Evolutionary conservation across 306 rosid species (phyloP).

Genomic region (Cicer cuneatum): DNA sequence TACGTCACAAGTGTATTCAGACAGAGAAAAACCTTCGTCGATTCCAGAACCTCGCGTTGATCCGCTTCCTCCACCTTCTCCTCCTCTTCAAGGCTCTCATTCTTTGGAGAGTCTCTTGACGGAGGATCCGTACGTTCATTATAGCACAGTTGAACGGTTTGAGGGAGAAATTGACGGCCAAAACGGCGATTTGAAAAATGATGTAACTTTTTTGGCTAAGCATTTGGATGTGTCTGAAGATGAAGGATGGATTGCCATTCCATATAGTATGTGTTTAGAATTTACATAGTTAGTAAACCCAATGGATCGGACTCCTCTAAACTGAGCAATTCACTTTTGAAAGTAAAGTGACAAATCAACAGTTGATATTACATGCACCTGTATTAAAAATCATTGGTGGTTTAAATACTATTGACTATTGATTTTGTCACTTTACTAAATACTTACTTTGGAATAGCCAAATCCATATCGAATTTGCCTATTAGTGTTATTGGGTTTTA

Average conservation of each 20-base stretch:
- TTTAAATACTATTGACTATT: too few relatives aligned
- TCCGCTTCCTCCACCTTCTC: conserved; percentile 33
- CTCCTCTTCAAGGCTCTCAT: conserved; percentile 25
- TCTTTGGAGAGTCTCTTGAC: conserved; percentile 70
- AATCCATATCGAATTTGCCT: too few relatives aligned
- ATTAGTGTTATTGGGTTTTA: too few relatives aligned
- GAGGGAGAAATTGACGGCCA: conserved; percentile 59
- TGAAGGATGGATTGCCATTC: conserved; percentile 92
- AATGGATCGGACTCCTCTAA: too few relatives aligned
- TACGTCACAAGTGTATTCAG: conserved; percentile 56
- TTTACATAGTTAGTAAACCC: too few relatives aligned
- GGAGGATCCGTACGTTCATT: conserved; percentile 58
- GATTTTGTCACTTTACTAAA: too few relatives aligned
- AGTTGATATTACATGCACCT: too few relatives aligned
- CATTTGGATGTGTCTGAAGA: conserved; percentile 83
- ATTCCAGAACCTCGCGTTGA: conserved; percentile 49
- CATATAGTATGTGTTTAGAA: conserved; percentile 62
- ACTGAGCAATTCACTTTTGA: too few relatives aligned
- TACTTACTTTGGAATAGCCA: too few relatives aligned
- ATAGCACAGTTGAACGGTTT: conserved; percentile 51
- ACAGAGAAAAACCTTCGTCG: conserved; percentile 50
- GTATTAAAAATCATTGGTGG: too few relatives aligned
- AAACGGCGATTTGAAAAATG: conserved; percentile 56
- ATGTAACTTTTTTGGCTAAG: conserved; percentile 52
- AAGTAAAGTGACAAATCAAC: too few relatives aligned